Percentiles rank a stretch among this genome's conserved stretches.
Conservation (phyloP, 768 basidiomycete genomes). For the Termitomyces sp. region DNA sequence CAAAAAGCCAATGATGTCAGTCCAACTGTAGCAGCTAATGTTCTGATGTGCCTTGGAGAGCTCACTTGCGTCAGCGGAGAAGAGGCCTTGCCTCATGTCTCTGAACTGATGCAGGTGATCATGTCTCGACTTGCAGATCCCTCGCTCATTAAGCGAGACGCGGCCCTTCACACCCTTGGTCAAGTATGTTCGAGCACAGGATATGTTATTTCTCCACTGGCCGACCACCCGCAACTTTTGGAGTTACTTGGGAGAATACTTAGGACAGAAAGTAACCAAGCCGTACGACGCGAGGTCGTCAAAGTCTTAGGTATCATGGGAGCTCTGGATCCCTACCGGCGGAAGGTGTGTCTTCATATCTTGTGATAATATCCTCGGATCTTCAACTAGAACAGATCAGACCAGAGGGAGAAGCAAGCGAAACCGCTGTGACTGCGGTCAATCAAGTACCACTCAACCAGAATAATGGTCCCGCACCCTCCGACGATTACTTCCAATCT, state of each 20-base stretch:
- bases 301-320: slow-evolving; percentile 95
- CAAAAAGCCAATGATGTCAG: slow-evolving; percentile 84
- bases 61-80: slow-evolving; percentile 91
- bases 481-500: slow-evolving; percentile 97
- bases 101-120: slow-evolving; percentile 86
- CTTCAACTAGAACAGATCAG: slow-evolving; percentile 35
- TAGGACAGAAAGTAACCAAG: slow-evolving; percentile 67
- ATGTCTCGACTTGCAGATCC: slow-evolving; percentile 88
- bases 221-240: slow-evolving; percentile 90
- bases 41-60: slow-evolving; percentile 92
- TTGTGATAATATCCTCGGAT: background rate
- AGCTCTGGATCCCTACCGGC: slow-evolving; percentile 91
- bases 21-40: slow-evolving; percentile 84
- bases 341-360: slow-evolving; percentile 54
- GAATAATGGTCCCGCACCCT: slow-evolving; percentile 51
- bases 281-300: slow-evolving; percentile 82
- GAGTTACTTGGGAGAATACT: slow-evolving; percentile 80
- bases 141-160: slow-evolving; percentile 83
- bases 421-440: slow-evolving; percentile 53
- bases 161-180: slow-evolving; percentile 89
- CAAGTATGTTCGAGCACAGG: slow-evolving; percentile 95
- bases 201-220: slow-evolving; percentile 85
- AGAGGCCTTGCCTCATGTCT: slow-evolving; percentile 77
- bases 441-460: slow-evolving; percentile 67
- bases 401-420: slow-evolving; percentile 59